phyloP scores from a whole-genome alignment of 306 rosid species.

The Lotus japonicus region DNA sequence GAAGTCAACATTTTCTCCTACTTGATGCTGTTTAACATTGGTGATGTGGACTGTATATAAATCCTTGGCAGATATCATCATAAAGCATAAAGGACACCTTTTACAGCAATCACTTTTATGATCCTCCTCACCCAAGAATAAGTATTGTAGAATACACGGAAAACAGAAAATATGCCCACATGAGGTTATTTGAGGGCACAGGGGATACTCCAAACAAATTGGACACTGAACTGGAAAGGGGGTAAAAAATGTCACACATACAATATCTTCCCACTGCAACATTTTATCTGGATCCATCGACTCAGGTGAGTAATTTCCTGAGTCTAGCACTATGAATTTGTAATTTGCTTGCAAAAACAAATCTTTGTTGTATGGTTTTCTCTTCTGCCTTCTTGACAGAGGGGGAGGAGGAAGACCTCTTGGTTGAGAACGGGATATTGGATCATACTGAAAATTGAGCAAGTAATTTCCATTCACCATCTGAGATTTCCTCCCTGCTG shows the following conservation, averaged over 20 bases:
- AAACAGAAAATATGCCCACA: conserved; percentile 96
- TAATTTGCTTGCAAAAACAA: conserved; percentile 93
- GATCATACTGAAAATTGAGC: conserved; percentile 87
- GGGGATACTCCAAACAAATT: conserved; percentile 88
- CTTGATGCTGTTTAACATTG: conserved; percentile 52
- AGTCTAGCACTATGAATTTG: conserved; percentile 78
- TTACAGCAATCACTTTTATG: conserved; percentile 88
- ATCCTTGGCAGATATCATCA: conserved; percentile 78
- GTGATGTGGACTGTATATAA: conserved; percentile 74
- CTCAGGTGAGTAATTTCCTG: conserved; percentile 57
- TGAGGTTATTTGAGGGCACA: conserved; percentile 91
- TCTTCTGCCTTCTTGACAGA: conserved; percentile 71
- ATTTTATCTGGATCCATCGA: conserved; percentile 88
- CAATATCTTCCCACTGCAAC: conserved; percentile 93
- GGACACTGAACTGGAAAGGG: conserved; percentile 82
- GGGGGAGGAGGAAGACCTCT: conserved; percentile 85
- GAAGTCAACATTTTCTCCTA: conserved; percentile 67
- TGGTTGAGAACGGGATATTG: conserved; percentile 70
- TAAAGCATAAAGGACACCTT: conserved; percentile 90
- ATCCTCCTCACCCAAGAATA: conserved; percentile 87
- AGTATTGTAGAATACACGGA: conserved; percentile 81
- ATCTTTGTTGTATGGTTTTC: conserved; percentile 80
- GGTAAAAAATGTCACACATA: conserved; percentile 73
- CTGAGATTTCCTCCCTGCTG: conserved; percentile 64
- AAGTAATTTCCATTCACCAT: conserved; percentile 72